A percentile compares a stretch with the other conserved stretches of the same genome.
These are phyloP conservation scores for Mycena chlorophos DNA, from an alignment of 768 basidiomycete species.

Conservation along the genomic window DNA sequence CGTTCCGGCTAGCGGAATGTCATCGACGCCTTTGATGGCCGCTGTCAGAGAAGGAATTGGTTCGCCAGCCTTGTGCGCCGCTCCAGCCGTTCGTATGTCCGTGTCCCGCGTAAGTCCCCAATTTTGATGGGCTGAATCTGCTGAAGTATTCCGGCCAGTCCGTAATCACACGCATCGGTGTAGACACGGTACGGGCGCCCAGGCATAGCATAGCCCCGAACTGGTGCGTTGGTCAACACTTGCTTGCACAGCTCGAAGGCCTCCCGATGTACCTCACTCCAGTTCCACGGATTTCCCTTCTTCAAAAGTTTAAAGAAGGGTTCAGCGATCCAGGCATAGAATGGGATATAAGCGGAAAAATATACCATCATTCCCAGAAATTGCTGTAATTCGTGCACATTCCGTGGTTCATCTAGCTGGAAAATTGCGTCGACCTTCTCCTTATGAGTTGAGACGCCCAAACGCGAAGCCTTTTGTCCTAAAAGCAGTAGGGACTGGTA, in stretches of 20 bases:
- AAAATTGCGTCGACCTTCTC: constrained; percentile 38
- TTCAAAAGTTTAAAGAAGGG: constrained; percentile 36
- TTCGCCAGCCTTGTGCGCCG: constrained; percentile 23
- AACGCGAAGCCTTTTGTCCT: constrained; percentile 41
- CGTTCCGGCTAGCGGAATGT: constrained; percentile 13
- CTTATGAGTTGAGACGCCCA: constrained; percentile 37
- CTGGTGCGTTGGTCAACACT: constrained; percentile 32
- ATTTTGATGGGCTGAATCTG: constrained; percentile 33
- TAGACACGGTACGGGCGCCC: constrained; percentile 36
- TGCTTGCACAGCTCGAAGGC: constrained; percentile 32
- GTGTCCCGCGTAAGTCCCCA: constrained; percentile 30
- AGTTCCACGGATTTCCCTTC: constrained; percentile 25
- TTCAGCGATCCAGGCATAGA: constrained; percentile 32
- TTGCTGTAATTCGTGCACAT: constrained; percentile 29
- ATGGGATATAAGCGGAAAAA: constrained; percentile 36
- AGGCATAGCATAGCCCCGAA: constrained; percentile 30
- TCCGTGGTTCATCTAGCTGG: constrained; percentile 28
- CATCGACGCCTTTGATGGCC: constrained; percentile 22
- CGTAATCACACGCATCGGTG: constrained; percentile 35
- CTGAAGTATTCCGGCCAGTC: constrained; percentile 28
- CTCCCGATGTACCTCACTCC: constrained; percentile 24
- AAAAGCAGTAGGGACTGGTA: constrained; percentile 36
- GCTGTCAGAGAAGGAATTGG: constrained; percentile 26
- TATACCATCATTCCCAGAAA: constrained; percentile 41
- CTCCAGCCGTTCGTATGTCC: constrained; percentile 24